Percentiles rank a stretch among this genome's conserved stretches.
Conservation (phyloP, 345 rosid species). For the Erysimum cheiranthoides region DNA sequence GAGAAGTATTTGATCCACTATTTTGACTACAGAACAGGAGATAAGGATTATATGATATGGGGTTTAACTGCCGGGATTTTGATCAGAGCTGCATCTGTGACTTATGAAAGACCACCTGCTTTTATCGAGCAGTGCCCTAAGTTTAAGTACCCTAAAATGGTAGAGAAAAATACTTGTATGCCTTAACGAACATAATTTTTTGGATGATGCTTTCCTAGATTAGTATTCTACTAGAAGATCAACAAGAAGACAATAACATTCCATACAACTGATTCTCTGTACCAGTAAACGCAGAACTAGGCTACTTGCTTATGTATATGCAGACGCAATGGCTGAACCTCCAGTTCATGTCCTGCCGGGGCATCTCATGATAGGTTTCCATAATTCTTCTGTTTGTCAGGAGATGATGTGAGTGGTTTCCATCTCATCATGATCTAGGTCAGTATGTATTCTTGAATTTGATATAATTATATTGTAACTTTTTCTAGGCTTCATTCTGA, state of each 20-base stretch:
- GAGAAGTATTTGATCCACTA: slow-evolving; percentile 61
- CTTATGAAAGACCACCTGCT: slow-evolving; percentile 61
- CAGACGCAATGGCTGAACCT: slow-evolving; percentile 11
- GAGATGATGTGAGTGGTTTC: slow-evolving; percentile 24
- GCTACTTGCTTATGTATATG: slow-evolving; percentile 30
- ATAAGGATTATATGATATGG: slow-evolving; percentile 64
- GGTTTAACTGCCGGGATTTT: slow-evolving; percentile 78
- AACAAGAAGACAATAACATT: slow-evolving; percentile 25
- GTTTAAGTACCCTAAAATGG: slow-evolving; percentile 60
- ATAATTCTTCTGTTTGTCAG: slow-evolving; percentile 27
- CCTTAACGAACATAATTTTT: slow-evolving; percentile 32
- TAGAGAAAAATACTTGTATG: slow-evolving; percentile 49
- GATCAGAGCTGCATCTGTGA: slow-evolving; percentile 78
- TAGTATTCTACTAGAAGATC: slow-evolving; percentile 8
- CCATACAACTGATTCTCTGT: slow-evolving; percentile 30
- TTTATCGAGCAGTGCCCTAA: slow-evolving; percentile 70
- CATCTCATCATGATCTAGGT: slow-evolving; percentile 31
- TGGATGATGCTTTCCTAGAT: slow-evolving; percentile 34
- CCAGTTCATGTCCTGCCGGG: slow-evolving; percentile 24
- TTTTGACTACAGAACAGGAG: slow-evolving; percentile 62
- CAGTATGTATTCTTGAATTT: slow-evolving; percentile 22
- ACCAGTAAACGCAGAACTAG: slow-evolving; percentile 40
- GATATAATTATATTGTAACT: not conserved
- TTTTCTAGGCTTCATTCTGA: slow-evolving; percentile 20
- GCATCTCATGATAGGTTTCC: slow-evolving; percentile 28